Conservation (phyloP, 2,329 filamentous ascomycete species). For the Trichoderma polysporum region DNA sequence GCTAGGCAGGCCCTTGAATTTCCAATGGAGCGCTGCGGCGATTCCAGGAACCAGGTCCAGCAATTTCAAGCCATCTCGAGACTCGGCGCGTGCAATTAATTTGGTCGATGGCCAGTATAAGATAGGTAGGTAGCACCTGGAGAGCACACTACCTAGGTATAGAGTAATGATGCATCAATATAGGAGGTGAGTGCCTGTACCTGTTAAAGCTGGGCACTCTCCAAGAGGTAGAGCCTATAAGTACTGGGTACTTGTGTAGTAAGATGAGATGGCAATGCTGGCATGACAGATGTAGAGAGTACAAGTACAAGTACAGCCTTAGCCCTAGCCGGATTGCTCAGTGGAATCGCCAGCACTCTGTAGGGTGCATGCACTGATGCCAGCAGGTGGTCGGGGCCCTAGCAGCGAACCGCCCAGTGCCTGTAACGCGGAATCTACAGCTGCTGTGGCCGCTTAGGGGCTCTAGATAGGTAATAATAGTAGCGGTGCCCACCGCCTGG, state of each 20-base stretch:
- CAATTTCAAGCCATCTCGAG: neutral
- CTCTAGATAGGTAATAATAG: neutral
- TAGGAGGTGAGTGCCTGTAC: too few relatives aligned
- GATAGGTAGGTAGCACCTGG: neutral
- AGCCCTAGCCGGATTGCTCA: neutral
- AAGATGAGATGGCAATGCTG: neutral
- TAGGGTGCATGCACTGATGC: neutral
- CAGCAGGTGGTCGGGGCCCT: slow-evolving; percentile 1
- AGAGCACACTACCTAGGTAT: too few relatives aligned
- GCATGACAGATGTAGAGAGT: neutral
- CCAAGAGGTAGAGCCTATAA: neutral
- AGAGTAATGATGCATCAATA: too few relatives aligned
- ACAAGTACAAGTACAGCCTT: neutral
- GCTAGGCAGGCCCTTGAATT: slow-evolving; percentile 19
- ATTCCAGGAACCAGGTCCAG: neutral
- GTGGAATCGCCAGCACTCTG: neutral
- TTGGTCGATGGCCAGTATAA: neutral
- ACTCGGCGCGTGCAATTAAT: neutral
- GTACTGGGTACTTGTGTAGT: neutral
- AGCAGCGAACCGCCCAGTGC: neutral
- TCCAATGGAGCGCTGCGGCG: neutral
- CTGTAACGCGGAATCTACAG: slow-evolving; percentile 12
- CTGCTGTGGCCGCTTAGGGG: neutral
- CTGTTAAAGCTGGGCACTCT: too few relatives aligned
- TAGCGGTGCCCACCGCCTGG: too few relatives aligned